Conservation (phyloP, 2,329 filamentous ascomycete species). For the Purpureocillium lavendulum region DNA sequence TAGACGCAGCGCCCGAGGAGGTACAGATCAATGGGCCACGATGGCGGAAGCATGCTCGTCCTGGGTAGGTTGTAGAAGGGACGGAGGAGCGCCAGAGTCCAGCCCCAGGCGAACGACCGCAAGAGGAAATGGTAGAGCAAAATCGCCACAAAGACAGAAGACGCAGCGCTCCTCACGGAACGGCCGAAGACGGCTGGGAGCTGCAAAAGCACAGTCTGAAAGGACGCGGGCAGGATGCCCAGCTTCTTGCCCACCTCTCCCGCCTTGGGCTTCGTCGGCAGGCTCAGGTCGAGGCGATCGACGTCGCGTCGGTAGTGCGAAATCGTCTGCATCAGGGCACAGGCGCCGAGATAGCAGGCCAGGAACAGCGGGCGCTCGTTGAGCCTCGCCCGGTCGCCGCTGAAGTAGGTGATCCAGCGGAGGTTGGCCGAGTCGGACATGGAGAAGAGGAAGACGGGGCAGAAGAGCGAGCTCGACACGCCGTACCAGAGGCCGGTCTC, state of each 20-base stretch:
- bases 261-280: slow-evolving; percentile 14
- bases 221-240: slow-evolving; percentile 17
- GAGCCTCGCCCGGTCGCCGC: slow-evolving; percentile 62
- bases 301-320: slow-evolving; percentile 66
- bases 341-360: slow-evolving; percentile 57
- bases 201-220: slow-evolving; percentile 26
- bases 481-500: slow-evolving; percentile 70
- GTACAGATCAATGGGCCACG: slow-evolving; percentile 48
- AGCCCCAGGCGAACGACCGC: slow-evolving; percentile 57
- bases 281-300: slow-evolving; percentile 50
- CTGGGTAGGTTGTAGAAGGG: slow-evolving; percentile 69
- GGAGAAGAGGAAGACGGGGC: slow-evolving; percentile 73
- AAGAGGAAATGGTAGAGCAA: slow-evolving; percentile 53
- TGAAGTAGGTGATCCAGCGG: slow-evolving; percentile 64
- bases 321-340: slow-evolving; percentile 62
- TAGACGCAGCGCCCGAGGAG: slow-evolving; percentile 47
- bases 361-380: slow-evolving; percentile 86
- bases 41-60: slow-evolving; percentile 53
- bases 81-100: slow-evolving; percentile 61
- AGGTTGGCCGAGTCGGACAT: slow-evolving; percentile 52
- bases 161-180: slow-evolving; percentile 28
- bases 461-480: slow-evolving; percentile 71
- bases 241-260: slow-evolving; percentile 12
- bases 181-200: slow-evolving; percentile 30
- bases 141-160: slow-evolving; percentile 35